These are phyloP conservation scores for Blyttiomyces sp. DNA, from an alignment of 371 early-diverging fungal genomes.

Conservation along the genomic window DNA sequence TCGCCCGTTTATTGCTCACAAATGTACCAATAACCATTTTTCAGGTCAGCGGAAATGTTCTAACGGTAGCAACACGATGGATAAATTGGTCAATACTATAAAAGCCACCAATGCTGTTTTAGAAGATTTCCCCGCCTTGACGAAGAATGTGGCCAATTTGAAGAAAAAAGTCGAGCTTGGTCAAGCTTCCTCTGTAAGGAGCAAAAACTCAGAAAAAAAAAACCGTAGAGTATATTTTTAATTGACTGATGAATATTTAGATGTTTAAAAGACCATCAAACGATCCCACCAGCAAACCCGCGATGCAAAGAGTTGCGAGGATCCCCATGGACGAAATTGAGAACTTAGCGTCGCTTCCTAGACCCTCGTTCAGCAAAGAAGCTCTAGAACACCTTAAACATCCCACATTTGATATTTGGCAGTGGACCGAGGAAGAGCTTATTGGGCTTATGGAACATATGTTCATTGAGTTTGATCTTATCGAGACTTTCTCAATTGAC, in stretches of 20 bases:
- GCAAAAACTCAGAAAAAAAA: background rate
- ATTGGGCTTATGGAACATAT: conserved; percentile 40
- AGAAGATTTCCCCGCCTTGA: too few species aligned
- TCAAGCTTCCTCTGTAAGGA: background rate
- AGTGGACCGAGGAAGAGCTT: conserved; percentile 39
- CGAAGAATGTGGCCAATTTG: too few species aligned
- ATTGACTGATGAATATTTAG: background rate
- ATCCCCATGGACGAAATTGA: conserved; percentile 3
- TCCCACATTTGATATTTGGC: conserved; percentile 48
- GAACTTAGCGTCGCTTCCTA: conserved; percentile 3
- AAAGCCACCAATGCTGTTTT: too few species aligned
- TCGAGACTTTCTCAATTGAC: conserved; percentile 39
- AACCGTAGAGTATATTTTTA: background rate
- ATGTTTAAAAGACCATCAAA: conserved; percentile 14
- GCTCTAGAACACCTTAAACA: conserved; percentile 37
- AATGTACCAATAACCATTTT: too few species aligned
- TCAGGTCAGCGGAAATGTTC: too few species aligned
- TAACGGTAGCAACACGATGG: too few species aligned
- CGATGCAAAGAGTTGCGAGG: conserved; percentile 14
- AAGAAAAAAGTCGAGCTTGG: background rate
- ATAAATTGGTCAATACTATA: too few species aligned
- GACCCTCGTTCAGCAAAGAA: conserved; percentile 21
- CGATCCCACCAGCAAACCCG: conserved; percentile 22
- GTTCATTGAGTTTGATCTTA: conserved; percentile 39
- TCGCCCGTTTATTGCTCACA: too few species aligned